phyloP scores from a whole-genome alignment of 225 moss, liverwort and hornwort species.

The Lunularia cruciata region DNA sequence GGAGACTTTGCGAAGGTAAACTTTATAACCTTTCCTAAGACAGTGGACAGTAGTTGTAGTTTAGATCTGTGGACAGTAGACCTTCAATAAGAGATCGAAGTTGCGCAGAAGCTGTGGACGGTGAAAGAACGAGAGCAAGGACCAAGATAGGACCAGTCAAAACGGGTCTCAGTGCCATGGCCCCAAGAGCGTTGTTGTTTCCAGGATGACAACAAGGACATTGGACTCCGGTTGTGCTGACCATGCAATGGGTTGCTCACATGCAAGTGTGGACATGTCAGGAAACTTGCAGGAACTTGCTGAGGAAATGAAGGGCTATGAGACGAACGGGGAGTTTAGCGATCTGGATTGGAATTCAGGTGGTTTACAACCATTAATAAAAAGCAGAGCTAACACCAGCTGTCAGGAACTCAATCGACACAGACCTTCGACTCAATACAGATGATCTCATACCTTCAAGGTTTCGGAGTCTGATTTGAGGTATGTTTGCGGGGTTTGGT shows the following conservation, averaged over 20 bases:
- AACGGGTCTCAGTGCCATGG: too few species aligned
- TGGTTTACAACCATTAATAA: not conserved
- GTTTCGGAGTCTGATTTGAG: too few species aligned
- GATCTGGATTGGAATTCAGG: conserved; percentile 2
- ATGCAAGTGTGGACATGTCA: not conserved
- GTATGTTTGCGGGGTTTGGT: not conserved
- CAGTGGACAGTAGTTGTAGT: too few species aligned
- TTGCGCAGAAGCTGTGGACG: too few species aligned
- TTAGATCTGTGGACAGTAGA: too few species aligned
- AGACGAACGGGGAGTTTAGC: conserved; percentile 3
- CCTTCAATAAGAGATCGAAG: too few species aligned
- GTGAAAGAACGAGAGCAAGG: too few species aligned
- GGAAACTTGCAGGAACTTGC: too few species aligned
- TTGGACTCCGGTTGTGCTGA: conserved; percentile 13
- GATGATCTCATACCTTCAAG: not conserved
- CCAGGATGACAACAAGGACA: not conserved
- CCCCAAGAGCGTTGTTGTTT: not conserved
- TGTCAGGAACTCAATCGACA: too few species aligned
- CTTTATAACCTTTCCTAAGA: too few species aligned
- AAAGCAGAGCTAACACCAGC: not conserved
- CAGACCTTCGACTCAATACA: not conserved
- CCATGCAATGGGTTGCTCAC: not conserved
- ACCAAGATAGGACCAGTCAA: too few species aligned
- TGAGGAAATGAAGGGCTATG: not conserved
- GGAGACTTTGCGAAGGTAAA: too few species aligned